Evolutionary conservation across 2,329 filamentous ascomycete species (phyloP).

Genomic region (Aschersonia sp.): DNA sequence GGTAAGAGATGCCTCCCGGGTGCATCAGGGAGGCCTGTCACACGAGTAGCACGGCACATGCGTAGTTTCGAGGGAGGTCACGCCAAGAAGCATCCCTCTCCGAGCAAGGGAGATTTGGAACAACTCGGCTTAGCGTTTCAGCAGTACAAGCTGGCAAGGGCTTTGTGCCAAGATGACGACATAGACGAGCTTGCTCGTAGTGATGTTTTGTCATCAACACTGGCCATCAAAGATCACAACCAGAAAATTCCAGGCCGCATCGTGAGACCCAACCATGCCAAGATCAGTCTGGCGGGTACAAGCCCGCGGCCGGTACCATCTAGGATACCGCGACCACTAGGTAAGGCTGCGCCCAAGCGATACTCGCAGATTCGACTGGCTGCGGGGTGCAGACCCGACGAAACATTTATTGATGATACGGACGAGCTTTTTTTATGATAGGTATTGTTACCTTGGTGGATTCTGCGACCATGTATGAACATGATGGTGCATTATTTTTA

Average conservation of each 20-base stretch:
- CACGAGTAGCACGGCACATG: not conserved
- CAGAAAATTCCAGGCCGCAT: not conserved
- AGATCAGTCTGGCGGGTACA: not conserved
- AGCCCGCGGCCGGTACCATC: not conserved
- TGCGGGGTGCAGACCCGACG: not conserved
- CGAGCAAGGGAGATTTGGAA: conserved; percentile 25
- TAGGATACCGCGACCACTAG: not conserved
- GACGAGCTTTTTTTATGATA: conserved; percentile 4
- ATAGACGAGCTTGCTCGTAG: conserved; percentile 16
- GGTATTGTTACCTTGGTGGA: not conserved
- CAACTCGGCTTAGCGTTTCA: conserved; percentile 21
- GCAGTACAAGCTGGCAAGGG: conserved; percentile 13
- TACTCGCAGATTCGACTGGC: not conserved
- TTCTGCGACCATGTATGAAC: too few relatives aligned
- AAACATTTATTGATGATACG: not conserved
- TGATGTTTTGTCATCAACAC: not conserved
- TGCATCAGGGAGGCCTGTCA: too few relatives aligned
- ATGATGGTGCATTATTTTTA: too few relatives aligned
- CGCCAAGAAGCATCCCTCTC: conserved; percentile 30
- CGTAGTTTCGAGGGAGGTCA: conserved; percentile 4
- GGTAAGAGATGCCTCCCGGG: not conserved
- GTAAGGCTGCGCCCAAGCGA: not conserved
- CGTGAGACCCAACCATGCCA: not conserved
- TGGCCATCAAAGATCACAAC: conserved; percentile 16
- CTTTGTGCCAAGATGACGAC: conserved; percentile 8